Percentiles rank a stretch among this genome's conserved stretches.
Evolutionary conservation across 768 basidiomycete species (phyloP).

Genomic region (Suillus clintonianus): DNA sequence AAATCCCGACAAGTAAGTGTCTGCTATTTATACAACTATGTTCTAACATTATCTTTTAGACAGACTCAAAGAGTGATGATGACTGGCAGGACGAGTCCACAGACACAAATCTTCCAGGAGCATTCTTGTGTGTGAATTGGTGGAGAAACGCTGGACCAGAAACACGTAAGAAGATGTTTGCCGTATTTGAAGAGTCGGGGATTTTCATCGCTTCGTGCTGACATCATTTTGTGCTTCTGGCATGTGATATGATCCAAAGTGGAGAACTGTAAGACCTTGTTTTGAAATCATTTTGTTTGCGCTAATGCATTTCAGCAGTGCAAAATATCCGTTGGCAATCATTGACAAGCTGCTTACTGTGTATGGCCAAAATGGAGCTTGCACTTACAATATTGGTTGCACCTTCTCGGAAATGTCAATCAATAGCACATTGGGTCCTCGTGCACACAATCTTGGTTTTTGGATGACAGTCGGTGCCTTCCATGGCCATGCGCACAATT

Average conservation of each 20-base stretch:
- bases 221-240: conserved; percentile 7
- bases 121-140: background rate
- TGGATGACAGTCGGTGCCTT: conserved; percentile 25
- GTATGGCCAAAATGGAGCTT: conserved; percentile 14
- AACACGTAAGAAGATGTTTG: background rate
- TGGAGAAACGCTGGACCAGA: conserved; percentile 13
- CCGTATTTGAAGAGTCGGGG: conserved; percentile 1
- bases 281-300: conserved; percentile 18
- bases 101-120: background rate
- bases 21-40: background rate
- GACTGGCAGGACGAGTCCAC: background rate
- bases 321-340: conserved; percentile 7
- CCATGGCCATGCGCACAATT: conserved; percentile 32
- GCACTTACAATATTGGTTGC: conserved; percentile 33
- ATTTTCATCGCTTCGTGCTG: conserved; percentile 6
- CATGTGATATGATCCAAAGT: conserved; percentile 18
- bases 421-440: conserved; percentile 15
- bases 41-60: background rate
- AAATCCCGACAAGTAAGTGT: background rate
- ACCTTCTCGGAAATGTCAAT: conserved; percentile 16
- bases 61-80: background rate
- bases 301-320: background rate
- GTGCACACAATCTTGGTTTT: background rate
- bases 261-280: conserved; percentile 11
- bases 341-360: conserved; percentile 15